Percentiles rank a stretch among this genome's conserved stretches.
Evolutionary conservation across 225 moss, liverwort and hornwort genomes (phyloP).

Genomic region (Bryoerythrophyllum caledonicum): DNA sequence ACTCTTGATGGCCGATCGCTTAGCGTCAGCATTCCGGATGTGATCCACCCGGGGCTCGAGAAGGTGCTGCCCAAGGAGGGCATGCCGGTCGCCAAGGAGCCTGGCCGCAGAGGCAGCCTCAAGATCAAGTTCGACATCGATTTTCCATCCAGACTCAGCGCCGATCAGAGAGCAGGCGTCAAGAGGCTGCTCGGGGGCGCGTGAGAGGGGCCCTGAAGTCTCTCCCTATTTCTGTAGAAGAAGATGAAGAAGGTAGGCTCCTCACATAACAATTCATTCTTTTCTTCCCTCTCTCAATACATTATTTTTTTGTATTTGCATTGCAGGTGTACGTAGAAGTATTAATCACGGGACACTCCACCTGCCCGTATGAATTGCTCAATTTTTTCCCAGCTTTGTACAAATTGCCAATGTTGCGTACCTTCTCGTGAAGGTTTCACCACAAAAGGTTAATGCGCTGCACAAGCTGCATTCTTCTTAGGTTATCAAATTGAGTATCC

Average conservation of each 20-base stretch:
- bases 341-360: slow-evolving; percentile 16
- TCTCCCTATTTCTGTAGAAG: slow-evolving; percentile 27
- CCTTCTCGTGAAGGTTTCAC: neutral
- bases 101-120: slow-evolving; percentile 84
- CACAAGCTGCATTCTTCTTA: slow-evolving; percentile 13
- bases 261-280: slow-evolving; percentile 2
- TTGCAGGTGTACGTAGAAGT: slow-evolving; percentile 18
- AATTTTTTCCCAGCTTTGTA: slow-evolving; percentile 14
- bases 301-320: slow-evolving; percentile 20
- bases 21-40: slow-evolving; percentile 75
- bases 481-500: slow-evolving; percentile 15
- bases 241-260: slow-evolving; percentile 24
- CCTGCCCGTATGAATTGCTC: slow-evolving; percentile 11
- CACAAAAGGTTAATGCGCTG: slow-evolving; percentile 20
- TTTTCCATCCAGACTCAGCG: slow-evolving; percentile 79
- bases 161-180: slow-evolving; percentile 81
- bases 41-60: slow-evolving; percentile 82
- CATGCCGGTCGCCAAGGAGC: slow-evolving; percentile 98
- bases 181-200: slow-evolving; percentile 83
- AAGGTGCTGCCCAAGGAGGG: slow-evolving; percentile 93
- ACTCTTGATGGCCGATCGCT: slow-evolving; percentile 88
- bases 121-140: slow-evolving; percentile 93
- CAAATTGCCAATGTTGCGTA: neutral
- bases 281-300: slow-evolving; percentile 13
- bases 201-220: slow-evolving; percentile 24